Evolutionary conservation across 257 asterid species (phyloP), one percentile per base, ranked within the genome.

Genomic region (Rauvolfia tetraphylla): DNA sequence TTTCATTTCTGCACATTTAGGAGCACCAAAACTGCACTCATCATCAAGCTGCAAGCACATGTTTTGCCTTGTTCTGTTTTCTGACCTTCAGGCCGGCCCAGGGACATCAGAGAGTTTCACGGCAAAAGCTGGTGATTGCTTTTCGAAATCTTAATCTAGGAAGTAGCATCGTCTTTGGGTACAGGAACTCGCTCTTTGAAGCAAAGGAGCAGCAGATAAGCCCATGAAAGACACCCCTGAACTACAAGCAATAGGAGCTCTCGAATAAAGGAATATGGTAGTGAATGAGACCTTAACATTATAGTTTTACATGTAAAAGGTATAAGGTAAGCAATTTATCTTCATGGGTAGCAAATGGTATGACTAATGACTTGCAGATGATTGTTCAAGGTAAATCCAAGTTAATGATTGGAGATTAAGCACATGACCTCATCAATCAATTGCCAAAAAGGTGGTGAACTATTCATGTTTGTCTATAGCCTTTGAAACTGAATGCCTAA

Each of bases 11-110:
- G 92, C 75, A 48, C 98, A 93, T 83, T 90, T 90, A 25, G 98
- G 92, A 69, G 85, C 98, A 71, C 98, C 92, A 72, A 92, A 92
- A 72, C 97, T 93, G 96, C 95, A 76, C 98, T 93, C 89, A 92
- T 95, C 82, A 92, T 86, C 90, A 95, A 86, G 89, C 98, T 88
- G 63, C 96, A 96, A 66, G 91, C 93, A 74, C 90, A 86, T 82
- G 66, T n/a, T 68, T 84, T 72, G 49, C 39, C 31, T 72, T 73
- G 71, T 38, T 56, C 73, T 18, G 71, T 69, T 56, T 27, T 78
- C 90, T 38, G 86, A 73, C 88, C 90, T 53, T 80, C 90, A 3
- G 83, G 78, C 82, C 57, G 84, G 78, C 63, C 89, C 90, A 74
- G 92, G 93, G 62, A 93, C 86, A 66, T 89, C 86, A 62, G 89